Evolutionary conservation across 192 early-diverging fungal species (phyloP), one percentile per base, ranked within the genome.

Genomic region (Coemansia sp.): DNA sequence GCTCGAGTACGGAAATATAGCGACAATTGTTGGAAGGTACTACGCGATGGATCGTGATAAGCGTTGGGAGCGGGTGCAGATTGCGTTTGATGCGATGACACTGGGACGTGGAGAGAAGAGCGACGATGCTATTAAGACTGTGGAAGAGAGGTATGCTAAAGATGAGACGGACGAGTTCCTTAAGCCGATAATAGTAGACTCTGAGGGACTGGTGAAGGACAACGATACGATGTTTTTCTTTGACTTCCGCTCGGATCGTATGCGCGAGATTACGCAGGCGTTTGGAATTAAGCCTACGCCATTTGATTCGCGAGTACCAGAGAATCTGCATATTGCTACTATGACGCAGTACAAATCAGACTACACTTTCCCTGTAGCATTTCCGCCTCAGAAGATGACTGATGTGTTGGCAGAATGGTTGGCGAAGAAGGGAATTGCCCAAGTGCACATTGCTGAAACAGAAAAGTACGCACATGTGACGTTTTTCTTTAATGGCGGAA

Each of bases 41-140:
- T 99, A 97, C 76, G 96, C 96, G 61, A 99, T 99, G 98, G 98
- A 99, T 80, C 93, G 98, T 77, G 98, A 99, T 83, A 99, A 99
- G 90, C 91, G 98, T 64, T 99, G 98, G 98, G 98, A 99, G 87
- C 89, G 98, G 58, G 75, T 98, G 55, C 88, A 96, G 86, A 80
- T 95, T 39, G 98, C 98, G 32, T 91, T 95, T 70, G 95, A 99
- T 55, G 94, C 85, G 36, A 80, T 98, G 72, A 89, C 91, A 31
- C 80, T 86, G 68, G 91, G 87, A 50, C 72, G 78, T 61, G 90
- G 97, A 74, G 94, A 95, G 72, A 87, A 88, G 75, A 64, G 82
- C 20, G 88, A 91, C 66, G 75, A 77, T 22, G 29, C 75, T 22
- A 51, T 93, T 39, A 61, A 73, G 64, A 86, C 91, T 51, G 85